A percentile compares a stretch with the other conserved stretches of the same genome.
Evolutionary conservation across 2,329 filamentous ascomycete species (phyloP).

Genomic region (Epichloe typhina): DNA sequence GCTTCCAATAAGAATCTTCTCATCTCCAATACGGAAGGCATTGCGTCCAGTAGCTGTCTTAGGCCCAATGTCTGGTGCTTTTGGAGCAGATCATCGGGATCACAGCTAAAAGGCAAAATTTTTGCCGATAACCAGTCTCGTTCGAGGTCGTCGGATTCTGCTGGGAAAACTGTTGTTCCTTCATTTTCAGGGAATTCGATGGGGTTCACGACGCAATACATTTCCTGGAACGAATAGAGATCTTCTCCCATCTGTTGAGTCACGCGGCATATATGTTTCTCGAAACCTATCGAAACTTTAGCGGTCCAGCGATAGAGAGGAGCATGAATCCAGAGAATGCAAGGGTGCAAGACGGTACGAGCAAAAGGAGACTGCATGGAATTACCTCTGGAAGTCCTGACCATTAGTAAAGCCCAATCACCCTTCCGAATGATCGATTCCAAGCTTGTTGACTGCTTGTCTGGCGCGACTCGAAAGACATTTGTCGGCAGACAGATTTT

Average conservation of each 20-base stretch:
- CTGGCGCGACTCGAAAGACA: not conserved
- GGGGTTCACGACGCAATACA: not conserved
- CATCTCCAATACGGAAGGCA: constrained; percentile 51
- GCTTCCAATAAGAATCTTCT: constrained; percentile 29
- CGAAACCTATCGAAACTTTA: not conserved
- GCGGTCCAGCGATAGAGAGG: not conserved
- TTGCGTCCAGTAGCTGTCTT: constrained; percentile 36
- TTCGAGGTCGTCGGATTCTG: not conserved
- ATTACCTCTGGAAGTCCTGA: not conserved
- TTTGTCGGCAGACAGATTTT: not conserved
- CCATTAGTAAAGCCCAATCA: constrained; percentile 1
- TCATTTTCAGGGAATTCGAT: not conserved
- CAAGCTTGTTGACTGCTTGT: not conserved
- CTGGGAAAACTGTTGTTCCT: not conserved
- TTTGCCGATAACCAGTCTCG: constrained; percentile 8
- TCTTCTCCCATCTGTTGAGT: not conserved
- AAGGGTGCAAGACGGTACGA: not conserved
- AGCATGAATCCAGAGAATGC: not conserved
- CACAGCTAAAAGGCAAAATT: constrained; percentile 13
- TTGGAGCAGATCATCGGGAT: constrained; percentile 12
- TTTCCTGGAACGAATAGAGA: not conserved
- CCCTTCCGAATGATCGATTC: not conserved
- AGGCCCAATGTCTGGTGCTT: constrained; percentile 14
- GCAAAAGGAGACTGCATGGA: not conserved
- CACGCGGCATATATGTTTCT: not conserved